Conservation (phyloP, 805 yeast species). For the Kurtzmaniella fragi region DNA sequence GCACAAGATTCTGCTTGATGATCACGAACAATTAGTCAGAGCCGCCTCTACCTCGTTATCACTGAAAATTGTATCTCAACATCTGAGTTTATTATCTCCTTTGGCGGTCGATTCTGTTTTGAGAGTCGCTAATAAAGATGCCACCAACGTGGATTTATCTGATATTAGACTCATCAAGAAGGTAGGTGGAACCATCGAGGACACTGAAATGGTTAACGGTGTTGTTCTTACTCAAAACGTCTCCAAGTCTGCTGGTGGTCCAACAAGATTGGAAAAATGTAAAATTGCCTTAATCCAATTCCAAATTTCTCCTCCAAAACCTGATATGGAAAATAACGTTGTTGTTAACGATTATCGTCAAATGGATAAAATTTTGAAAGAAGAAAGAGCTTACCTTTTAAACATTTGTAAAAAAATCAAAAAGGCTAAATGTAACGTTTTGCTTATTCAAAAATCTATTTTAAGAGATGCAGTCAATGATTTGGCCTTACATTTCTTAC, state of each 20-base stretch:
- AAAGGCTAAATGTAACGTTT: conserved; percentile 92
- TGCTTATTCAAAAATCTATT: conserved; percentile 87
- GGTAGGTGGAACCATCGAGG: conserved; percentile 97
- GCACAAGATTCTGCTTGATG: conserved; percentile 68
- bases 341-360: conserved; percentile 97
- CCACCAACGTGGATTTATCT: conserved; percentile 72
- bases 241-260: conserved; percentile 90
- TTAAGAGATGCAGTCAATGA: conserved; percentile 93
- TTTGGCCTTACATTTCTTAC: conserved; percentile 87
- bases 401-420: conserved; percentile 95
- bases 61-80: conserved; percentile 94
- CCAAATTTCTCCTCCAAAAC: conserved; percentile 94
- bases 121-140: conserved; percentile 58
- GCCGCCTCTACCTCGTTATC: conserved; percentile 94
- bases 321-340: conserved; percentile 95
- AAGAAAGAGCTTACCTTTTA: conserved; percentile 91
- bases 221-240: conserved; percentile 90
- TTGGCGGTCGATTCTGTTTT: conserved; percentile 91
- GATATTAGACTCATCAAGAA: conserved; percentile 89
- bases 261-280: conserved; percentile 91
- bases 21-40: conserved; percentile 76
- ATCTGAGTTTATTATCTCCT: conserved; percentile 80
- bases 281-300: conserved; percentile 85
- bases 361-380: conserved; percentile 97
- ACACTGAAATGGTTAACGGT: conserved; percentile 89